Percentiles rank a stretch among this genome's conserved stretches.
Evolutionary conservation across 768 basidiomycete species (phyloP).

Genomic region (Hypsizygus marmoreus): DNA sequence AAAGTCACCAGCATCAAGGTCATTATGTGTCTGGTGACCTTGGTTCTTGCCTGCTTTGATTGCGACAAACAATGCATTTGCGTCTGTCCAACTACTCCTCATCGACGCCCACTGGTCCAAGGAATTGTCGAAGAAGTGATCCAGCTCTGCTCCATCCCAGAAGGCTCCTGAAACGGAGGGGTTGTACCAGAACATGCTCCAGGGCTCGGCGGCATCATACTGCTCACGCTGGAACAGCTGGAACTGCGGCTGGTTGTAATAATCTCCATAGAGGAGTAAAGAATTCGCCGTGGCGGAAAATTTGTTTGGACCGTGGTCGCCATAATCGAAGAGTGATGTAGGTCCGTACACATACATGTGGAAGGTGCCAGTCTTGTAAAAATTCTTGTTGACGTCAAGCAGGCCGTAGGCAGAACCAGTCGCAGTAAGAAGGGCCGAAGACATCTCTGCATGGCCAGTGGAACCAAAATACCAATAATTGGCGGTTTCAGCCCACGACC

Average conservation of each 20-base stretch:
- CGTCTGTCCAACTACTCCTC: constrained; percentile 92
- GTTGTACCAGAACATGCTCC: constrained; percentile 94
- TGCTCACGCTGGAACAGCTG: constrained; percentile 92
- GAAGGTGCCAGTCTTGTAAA: constrained; percentile 73
- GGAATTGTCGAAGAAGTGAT: constrained; percentile 74
- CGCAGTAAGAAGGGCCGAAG: constrained; percentile 78
- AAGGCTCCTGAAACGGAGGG: constrained; percentile 82
- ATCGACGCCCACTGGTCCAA: constrained; percentile 88
- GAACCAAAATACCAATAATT: constrained; percentile 98
- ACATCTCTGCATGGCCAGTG: constrained; percentile 88
- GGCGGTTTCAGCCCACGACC: constrained; percentile 91
- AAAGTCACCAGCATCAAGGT: constrained; percentile 93
- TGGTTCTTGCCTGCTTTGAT: constrained; percentile 84
- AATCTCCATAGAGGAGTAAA: constrained; percentile 74
- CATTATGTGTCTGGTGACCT: constrained; percentile 92
- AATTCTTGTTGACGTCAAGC: constrained; percentile 68
- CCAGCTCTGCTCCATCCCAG: constrained; percentile 85
- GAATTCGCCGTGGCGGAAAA: constrained; percentile 91
- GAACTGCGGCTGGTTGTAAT: constrained; percentile 72
- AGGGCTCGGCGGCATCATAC: constrained; percentile 78
- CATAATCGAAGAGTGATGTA: constrained; percentile 83
- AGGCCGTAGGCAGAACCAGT: constrained; percentile 84
- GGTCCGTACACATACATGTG: constrained; percentile 89
- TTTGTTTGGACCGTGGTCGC: constrained; percentile 93
- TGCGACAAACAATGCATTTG: constrained; percentile 78